phyloP scores from a whole-genome alignment of 306 rosid species.

The Inga laurina region DNA sequence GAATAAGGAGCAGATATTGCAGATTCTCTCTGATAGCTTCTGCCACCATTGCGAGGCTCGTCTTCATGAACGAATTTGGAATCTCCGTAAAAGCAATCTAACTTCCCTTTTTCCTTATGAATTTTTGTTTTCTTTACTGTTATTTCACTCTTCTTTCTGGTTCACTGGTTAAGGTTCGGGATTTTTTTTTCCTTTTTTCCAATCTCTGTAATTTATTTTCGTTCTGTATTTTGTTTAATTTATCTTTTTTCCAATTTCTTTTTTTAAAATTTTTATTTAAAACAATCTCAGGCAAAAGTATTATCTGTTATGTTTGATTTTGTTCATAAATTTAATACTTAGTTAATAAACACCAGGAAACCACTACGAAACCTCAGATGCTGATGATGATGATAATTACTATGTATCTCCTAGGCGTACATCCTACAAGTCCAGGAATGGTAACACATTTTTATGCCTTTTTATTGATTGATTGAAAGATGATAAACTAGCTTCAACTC shows the following conservation, averaged over 20 bases:
- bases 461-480: no score
- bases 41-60: constrained; percentile 41
- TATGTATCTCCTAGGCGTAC: not conserved
- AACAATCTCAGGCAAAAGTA: not conserved
- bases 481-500: no score
- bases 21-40: constrained; percentile 38
- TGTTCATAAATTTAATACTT: not conserved
- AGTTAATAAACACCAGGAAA: not conserved
- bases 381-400: not conserved
- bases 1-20: constrained; percentile 38
- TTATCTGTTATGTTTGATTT: not conserved
- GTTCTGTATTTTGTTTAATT: no score
- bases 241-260: no score
- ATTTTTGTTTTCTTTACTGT: not conserved
- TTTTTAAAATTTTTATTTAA: not conserved
- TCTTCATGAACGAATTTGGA: constrained; percentile 25
- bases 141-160: not conserved
- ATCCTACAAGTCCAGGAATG: not conserved
- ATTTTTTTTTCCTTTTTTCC: no score
- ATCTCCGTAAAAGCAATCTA: constrained; percentile 22
- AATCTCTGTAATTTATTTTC: no score
- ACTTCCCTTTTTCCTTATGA: no score
- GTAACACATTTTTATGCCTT: not conserved
- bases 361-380: not conserved
- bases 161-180: not conserved